phyloP scores from a whole-genome alignment of 2,329 filamentous ascomycete species.

The Botryotinia narcissicola region DNA sequence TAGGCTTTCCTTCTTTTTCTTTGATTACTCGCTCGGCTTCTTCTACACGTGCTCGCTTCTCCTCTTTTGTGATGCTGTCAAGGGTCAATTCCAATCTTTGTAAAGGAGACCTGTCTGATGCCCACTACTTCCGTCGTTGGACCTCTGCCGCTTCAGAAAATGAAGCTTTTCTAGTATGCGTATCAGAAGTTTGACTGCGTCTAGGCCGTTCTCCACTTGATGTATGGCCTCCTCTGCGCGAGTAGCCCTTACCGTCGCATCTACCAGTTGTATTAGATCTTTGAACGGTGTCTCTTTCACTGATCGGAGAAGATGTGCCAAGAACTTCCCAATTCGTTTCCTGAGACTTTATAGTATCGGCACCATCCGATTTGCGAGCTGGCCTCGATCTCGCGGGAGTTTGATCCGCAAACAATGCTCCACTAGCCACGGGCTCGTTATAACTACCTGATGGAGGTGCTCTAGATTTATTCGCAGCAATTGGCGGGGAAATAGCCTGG shows the following conservation, averaged over 20 bases:
- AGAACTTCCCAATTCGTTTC: conserved; percentile 30
- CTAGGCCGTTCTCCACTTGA: conserved; percentile 25
- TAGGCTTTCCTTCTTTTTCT: conserved; percentile 53
- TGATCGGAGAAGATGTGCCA: conserved; percentile 21
- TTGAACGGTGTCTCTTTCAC: conserved; percentile 8
- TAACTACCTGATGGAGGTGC: conserved; percentile 56
- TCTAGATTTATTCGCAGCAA: conserved; percentile 60
- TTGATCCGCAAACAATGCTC: conserved; percentile 38
- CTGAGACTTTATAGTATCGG: conserved; percentile 25
- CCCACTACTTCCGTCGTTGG: conserved; percentile 57
- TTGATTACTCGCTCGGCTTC: conserved; percentile 67
- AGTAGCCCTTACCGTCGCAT: conserved; percentile 30
- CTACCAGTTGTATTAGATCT: conserved; percentile 17
- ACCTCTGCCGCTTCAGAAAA: conserved; percentile 34
- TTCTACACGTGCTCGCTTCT: conserved; percentile 81
- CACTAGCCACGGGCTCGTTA: conserved; percentile 48
- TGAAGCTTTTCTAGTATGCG: conserved; percentile 41
- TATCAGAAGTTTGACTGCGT: conserved; percentile 23
- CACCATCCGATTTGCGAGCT: conserved; percentile 36
- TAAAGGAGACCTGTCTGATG: conserved; percentile 82
- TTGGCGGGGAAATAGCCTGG: conserved; percentile 41
- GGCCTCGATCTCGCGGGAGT: conserved; percentile 34
- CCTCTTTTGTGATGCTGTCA: conserved; percentile 91
- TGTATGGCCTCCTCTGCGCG: conserved; percentile 24
- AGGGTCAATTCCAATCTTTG: conserved; percentile 91